Percentiles rank a stretch among this genome's conserved stretches.
Conservation (phyloP, 2,329 filamentous ascomycete genomes). For the Xylariaceae sp. region DNA sequence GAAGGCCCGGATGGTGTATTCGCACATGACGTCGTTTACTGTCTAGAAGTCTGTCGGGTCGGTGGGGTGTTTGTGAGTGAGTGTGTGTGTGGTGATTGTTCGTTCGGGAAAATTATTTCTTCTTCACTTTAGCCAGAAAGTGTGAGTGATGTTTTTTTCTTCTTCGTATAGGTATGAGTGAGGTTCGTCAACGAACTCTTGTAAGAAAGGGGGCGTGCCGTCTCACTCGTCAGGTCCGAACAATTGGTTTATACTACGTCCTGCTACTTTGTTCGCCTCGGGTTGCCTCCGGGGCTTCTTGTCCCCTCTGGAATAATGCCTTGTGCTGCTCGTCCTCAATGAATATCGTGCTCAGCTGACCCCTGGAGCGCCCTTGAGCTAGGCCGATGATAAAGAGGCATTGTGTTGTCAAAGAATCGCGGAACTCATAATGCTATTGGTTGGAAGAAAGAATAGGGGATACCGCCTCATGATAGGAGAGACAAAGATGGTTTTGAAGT, state of each 20-base stretch:
- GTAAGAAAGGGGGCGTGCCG: background rate
- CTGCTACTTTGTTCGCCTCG: background rate
- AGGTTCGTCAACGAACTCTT: background rate
- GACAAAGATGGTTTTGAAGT: background rate
- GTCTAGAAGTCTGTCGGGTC: too few relatives aligned
- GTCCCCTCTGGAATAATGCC: background rate
- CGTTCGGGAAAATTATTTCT: background rate
- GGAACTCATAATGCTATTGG: background rate
- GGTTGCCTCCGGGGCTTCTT: background rate
- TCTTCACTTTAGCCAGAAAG: background rate
- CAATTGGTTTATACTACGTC: background rate
- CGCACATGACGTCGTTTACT: constrained; percentile 23
- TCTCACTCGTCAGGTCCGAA: background rate
- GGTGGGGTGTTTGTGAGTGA: too few relatives aligned
- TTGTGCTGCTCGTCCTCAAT: background rate
- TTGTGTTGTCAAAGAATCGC: background rate
- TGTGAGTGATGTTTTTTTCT: background rate
- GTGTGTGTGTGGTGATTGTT: too few relatives aligned
- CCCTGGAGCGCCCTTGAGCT: background rate
- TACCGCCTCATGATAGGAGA: background rate
- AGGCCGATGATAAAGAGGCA: background rate
- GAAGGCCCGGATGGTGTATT: constrained; percentile 24
- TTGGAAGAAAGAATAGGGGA: background rate
- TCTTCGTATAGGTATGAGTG: background rate
- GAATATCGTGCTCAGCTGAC: background rate